Conservation (phyloP, 139 green algal genomes). For the Gonium pectorale region DNA sequence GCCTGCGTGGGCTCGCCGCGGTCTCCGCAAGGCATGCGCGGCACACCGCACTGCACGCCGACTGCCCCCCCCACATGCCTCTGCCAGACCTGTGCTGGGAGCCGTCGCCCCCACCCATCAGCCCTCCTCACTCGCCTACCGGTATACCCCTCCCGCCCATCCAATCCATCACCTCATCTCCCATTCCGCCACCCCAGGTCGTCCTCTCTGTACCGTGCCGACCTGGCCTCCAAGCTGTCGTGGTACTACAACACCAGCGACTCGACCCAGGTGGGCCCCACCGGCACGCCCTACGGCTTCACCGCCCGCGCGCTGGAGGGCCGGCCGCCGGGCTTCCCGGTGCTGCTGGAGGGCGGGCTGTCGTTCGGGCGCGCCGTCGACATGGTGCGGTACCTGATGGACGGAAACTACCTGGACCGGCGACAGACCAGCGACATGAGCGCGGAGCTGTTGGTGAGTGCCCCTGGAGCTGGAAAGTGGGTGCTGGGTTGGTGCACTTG, state of each 20-base stretch:
- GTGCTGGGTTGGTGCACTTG: too few relatives aligned
- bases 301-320: constrained; percentile 10
- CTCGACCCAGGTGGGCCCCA: constrained; percentile 18
- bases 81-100: too few relatives aligned
- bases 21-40: too few relatives aligned
- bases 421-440: constrained; percentile 11
- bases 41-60: too few relatives aligned
- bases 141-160: too few relatives aligned
- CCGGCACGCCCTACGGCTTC: constrained; percentile 54
- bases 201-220: constrained; percentile 42
- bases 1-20: too few relatives aligned
- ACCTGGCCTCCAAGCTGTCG: constrained; percentile 12
- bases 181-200: constrained; percentile 5
- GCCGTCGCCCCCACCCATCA: too few relatives aligned
- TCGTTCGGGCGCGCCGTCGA: not conserved
- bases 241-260: constrained; percentile 59
- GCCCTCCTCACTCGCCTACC: too few relatives aligned
- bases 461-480: too few relatives aligned
- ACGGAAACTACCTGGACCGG: constrained; percentile 64
- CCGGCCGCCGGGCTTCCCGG: constrained; percentile 53
- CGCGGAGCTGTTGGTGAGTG: constrained; percentile 38
- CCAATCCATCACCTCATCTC: too few relatives aligned
- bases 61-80: too few relatives aligned
- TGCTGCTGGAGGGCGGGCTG: constrained; percentile 51
- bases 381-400: constrained; percentile 47